Base-by-base conservation (phyloP, 352 stramenopile species). In the Phytophthora citrophthora region DNA sequence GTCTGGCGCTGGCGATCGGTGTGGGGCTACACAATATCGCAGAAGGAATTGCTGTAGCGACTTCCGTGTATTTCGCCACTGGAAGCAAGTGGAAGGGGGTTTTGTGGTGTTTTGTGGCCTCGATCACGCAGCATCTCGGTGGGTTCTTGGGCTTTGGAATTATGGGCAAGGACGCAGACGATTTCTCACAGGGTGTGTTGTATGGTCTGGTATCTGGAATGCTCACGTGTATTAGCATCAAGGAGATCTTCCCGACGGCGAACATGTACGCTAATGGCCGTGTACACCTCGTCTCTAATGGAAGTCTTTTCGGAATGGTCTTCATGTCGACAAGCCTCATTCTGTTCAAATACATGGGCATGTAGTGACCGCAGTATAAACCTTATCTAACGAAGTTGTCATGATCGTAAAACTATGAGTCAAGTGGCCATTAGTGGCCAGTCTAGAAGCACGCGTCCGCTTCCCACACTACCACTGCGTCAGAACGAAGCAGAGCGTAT, bases 21-120 rank as follows among this genome's bases (percentile, higher is more conserved):
- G 98, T 98, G 60, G 93, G 80, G 0, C 92, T 98, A 36, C 95
- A 99, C 73, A 99, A 99, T 62, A 96, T 99, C 54, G 95, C 96
- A 1, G 96, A 99, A 58, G 96, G 96, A 0, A 77, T 98, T 29
- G 97, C 88, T 43, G 93, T 99, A 11, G 91, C 94, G 2, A 82
- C 98, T 2, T 95, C 96, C 0, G 95, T 99, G 39, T 99, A 24
- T 72, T 99, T 98, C 57, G 93, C 96, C 2, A 99, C 96, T 9
- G 94, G 93, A 6, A 97, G 89, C 52, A 82, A 92, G 11, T 91
- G 83, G 71, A 95, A 94, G 46, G 96, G 90, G 3, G 98, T 99
- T 64, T 73, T 93, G 61, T 98, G 92, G 93, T 96, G 91, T 75
- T 97, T 20, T 41, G 36, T 41, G 15, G 43, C 96, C 74, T 59